Conservation (phyloP, 805 yeast genomes). For the Zygotorulaspora sp. region DNA sequence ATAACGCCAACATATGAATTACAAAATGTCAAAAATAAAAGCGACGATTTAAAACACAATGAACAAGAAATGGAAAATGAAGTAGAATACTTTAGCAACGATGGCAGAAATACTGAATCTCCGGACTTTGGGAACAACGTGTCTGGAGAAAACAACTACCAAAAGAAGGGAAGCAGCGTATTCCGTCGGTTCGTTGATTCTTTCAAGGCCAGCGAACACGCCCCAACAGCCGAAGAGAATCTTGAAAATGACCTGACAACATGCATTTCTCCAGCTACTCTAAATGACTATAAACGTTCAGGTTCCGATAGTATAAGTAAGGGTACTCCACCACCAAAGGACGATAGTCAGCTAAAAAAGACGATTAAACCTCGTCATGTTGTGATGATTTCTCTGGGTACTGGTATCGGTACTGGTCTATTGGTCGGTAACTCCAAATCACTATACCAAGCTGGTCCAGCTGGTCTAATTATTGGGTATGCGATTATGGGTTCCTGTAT, state of each 20-base stretch:
- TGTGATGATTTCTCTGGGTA: conserved; percentile 71
- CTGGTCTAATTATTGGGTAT: conserved; percentile 53
- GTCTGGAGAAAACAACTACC: neutral
- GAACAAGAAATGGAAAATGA: conserved; percentile 19
- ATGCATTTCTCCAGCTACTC: conserved; percentile 13
- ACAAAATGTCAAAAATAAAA: conserved; percentile 14
- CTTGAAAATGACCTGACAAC: conserved; percentile 27
- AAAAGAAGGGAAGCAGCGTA: neutral
- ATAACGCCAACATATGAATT: conserved; percentile 15
- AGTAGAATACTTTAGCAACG: conserved; percentile 24
- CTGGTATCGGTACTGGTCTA: conserved; percentile 72
- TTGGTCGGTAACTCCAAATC: conserved; percentile 65
- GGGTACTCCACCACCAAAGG: conserved; percentile 4
- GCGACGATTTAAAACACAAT: neutral
- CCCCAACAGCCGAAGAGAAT: conserved; percentile 31
- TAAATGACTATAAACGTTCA: conserved; percentile 9
- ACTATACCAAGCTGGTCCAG: conserved; percentile 60
- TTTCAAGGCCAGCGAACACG: conserved; percentile 37
- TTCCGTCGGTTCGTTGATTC: conserved; percentile 39
- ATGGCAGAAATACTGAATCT: conserved; percentile 1
- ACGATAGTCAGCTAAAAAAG: conserved; percentile 35
- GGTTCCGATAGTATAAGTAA: conserved; percentile 3
- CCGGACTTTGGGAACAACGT: neutral
- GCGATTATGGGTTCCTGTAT: conserved; percentile 57
- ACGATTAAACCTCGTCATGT: conserved; percentile 49